These are phyloP conservation scores for Pelargonium myrrhifolium DNA, from an alignment of 441 rosid genomes.

Conservation along the genomic window DNA sequence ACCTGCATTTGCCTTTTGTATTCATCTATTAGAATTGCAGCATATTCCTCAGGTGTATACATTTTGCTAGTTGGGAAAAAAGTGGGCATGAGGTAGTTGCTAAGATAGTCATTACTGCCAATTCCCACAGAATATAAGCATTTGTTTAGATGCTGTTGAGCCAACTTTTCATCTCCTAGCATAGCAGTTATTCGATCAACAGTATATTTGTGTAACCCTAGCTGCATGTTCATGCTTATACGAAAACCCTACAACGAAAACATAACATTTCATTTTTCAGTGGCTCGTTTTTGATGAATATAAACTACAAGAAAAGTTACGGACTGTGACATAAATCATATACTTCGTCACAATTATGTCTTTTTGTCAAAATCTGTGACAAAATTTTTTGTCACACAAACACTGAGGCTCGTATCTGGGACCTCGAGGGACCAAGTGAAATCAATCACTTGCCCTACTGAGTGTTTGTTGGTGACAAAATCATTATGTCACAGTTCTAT, in stretches of 20 bases:
- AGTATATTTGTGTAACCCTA: slow-evolving; percentile 30
- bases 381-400: no score
- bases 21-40: slow-evolving; percentile 25
- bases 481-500: no score
- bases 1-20: slow-evolving; percentile 31
- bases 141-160: slow-evolving; percentile 20
- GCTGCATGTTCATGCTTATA: slow-evolving; percentile 34
- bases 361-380: no score
- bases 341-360: no score
- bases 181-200: slow-evolving; percentile 6
- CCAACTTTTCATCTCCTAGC: slow-evolving; percentile 14
- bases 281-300: no score
- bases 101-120: slow-evolving; percentile 52
- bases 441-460: no score
- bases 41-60: slow-evolving; percentile 33
- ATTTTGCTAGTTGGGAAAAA: slow-evolving; percentile 23
- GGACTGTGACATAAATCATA: no score
- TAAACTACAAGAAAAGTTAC: no score
- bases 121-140: slow-evolving; percentile 48
- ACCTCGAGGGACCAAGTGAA: no score
- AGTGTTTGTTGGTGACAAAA: no score
- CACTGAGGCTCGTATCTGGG: no score
- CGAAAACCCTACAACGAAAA: slow-evolving; percentile 29
- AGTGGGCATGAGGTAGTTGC: slow-evolving; percentile 45
- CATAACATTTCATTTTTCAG: no score